These are phyloP conservation scores for Saccharomyces hybrid DNA, from an alignment of 1,139 yeast species.

Conservation along the genomic window DNA sequence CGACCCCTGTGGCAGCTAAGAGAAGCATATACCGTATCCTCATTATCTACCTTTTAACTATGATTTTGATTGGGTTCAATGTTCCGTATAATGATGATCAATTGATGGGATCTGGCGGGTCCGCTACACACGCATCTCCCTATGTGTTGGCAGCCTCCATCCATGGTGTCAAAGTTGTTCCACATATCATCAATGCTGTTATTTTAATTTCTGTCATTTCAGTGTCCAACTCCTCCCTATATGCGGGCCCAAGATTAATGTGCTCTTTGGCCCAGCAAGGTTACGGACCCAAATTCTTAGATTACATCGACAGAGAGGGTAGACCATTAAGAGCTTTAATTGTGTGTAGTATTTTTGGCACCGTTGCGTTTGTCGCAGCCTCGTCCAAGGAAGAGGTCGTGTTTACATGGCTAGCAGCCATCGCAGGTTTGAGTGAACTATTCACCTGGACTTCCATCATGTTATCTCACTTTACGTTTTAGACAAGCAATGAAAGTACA, in stretches of 20 bases:
- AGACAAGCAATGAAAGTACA: constrained; percentile 61
- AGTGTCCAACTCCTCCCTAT: constrained; percentile 48
- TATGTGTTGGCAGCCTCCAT: constrained; percentile 60
- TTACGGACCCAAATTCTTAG: constrained; percentile 50
- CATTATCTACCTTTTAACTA: constrained; percentile 49
- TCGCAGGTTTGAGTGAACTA: constrained; percentile 75
- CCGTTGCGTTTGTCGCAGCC: constrained; percentile 44
- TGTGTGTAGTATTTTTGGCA: constrained; percentile 44
- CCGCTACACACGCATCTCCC: constrained; percentile 51
- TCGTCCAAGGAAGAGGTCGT: constrained; percentile 53
- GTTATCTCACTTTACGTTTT: constrained; percentile 66
- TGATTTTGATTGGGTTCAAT: constrained; percentile 53
- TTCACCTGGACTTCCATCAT: constrained; percentile 82
- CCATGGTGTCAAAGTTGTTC: constrained; percentile 58
- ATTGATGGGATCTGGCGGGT: constrained; percentile 37
- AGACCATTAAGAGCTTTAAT: constrained; percentile 50
- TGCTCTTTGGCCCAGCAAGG: constrained; percentile 53
- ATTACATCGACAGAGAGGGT: constrained; percentile 49
- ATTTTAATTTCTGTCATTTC: constrained; percentile 42
- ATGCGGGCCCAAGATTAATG: constrained; percentile 52
- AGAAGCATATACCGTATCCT: constrained; percentile 59
- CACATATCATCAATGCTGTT: constrained; percentile 41
- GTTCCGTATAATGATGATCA: constrained; percentile 51
- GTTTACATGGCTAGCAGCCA: constrained; percentile 72
- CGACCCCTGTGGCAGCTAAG: constrained; percentile 64